Conservation (phyloP, 176 grass and related monocot genomes). For the Eremochloa ophiuroides region DNA sequence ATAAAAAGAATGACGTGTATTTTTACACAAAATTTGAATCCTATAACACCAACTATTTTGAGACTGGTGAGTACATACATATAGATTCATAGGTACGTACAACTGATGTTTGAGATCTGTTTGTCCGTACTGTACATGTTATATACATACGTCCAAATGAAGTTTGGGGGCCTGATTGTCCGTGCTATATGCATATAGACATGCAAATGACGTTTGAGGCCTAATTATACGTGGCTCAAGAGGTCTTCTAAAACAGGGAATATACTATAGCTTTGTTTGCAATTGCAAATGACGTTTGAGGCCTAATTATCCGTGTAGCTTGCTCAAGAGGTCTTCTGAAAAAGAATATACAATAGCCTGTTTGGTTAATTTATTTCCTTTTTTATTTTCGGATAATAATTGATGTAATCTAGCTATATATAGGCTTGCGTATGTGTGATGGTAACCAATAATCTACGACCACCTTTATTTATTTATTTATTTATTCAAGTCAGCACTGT, state of each 20-base stretch:
- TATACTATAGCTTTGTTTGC: too few relatives aligned
- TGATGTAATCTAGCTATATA: background rate
- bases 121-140: background rate
- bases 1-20: too few relatives aligned
- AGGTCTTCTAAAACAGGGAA: background rate
- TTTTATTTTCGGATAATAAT: too few relatives aligned
- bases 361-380: too few relatives aligned
- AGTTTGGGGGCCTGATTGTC: background rate
- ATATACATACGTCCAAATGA: too few relatives aligned
- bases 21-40: too few relatives aligned
- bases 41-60: too few relatives aligned
- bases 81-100: too few relatives aligned
- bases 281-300: background rate
- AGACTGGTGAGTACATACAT: too few relatives aligned
- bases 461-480: too few relatives aligned
- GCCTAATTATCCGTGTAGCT: background rate
- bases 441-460: conserved; percentile 24
- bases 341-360: background rate
- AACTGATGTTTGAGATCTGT: too few relatives aligned
- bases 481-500: conserved; percentile 18
- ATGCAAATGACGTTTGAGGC: background rate
- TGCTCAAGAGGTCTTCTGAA: background rate
- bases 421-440: conserved; percentile 22
- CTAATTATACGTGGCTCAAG: background rate
- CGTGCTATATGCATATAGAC: background rate